These are phyloP conservation scores for Monotropa hypopitys DNA, from an alignment of 179 eudicot species.

Conservation along the genomic window DNA sequence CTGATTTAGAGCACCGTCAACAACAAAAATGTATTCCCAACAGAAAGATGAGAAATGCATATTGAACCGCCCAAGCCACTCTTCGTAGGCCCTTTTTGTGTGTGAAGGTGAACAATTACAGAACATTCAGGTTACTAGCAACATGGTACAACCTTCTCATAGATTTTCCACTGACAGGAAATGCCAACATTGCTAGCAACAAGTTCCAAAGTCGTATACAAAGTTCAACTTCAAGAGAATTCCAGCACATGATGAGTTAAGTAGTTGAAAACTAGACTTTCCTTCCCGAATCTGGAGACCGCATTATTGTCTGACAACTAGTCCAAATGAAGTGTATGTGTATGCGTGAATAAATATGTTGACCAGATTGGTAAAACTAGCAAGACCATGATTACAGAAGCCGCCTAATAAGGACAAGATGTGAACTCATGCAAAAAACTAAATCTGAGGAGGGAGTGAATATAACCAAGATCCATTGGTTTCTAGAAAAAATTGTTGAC, in stretches of 20 bases:
- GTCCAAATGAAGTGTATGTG: neutral
- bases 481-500: neutral
- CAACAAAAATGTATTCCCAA: neutral
- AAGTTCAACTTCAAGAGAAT: neutral
- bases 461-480: neutral
- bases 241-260: neutral
- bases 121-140: neutral
- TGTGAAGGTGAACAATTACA: neutral
- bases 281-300: neutral
- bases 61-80: neutral
- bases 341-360: no score
- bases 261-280: neutral
- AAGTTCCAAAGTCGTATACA: neutral
- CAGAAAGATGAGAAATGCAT: conserved; percentile 1
- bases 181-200: neutral
- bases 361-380: neutral
- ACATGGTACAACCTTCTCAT: neutral
- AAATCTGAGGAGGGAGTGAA: neutral
- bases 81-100: neutral
- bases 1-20: neutral
- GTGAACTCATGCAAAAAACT: neutral
- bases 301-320: neutral
- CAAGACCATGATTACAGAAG: neutral
- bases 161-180: neutral
- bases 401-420: neutral